Conservation (phyloP, 2,329 filamentous ascomycete species). For the Arthroderma sp. region DNA sequence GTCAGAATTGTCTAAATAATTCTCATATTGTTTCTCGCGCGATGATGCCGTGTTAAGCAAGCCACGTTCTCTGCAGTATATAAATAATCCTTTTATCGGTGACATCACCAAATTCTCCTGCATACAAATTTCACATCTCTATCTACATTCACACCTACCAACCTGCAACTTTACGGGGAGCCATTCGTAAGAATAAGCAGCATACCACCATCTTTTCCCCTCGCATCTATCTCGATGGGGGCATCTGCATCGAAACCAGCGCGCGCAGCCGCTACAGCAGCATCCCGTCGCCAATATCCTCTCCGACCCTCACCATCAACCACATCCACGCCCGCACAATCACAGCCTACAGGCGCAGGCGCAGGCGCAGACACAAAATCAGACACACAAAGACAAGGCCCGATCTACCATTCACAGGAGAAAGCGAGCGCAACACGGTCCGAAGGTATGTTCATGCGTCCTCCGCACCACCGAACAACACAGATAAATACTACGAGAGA, state of each 20-base stretch:
- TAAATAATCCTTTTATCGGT: background rate
- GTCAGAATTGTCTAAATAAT: too few relatives aligned
- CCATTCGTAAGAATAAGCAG: background rate
- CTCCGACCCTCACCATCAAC: conserved; percentile 32
- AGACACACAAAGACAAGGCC: conserved; percentile 23
- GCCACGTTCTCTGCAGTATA: background rate
- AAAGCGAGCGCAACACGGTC: conserved; percentile 24
- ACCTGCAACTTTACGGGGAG: background rate
- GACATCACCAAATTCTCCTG: background rate
- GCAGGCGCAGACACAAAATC: conserved; percentile 15
- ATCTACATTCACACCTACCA: too few relatives aligned
- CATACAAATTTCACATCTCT: background rate
- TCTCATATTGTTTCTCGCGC: too few relatives aligned
- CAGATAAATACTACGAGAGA: background rate
- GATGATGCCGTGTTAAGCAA: background rate
- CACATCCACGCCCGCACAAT: conserved; percentile 23
- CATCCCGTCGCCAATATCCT: conserved; percentile 45
- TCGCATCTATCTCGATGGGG: conserved; percentile 36
- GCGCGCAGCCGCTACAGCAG: conserved; percentile 34
- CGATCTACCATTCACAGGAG: conserved; percentile 27
- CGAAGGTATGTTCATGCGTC: too few relatives aligned
- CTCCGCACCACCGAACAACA: background rate
- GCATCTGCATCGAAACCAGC: conserved; percentile 44
- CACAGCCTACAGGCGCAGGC: background rate
- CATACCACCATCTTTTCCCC: background rate